A percentile compares a stretch with the other conserved stretches of the same genome.
phyloP scores from a whole-genome alignment of 495 filamentous ascomycete species.

The Cercophora sp. region DNA sequence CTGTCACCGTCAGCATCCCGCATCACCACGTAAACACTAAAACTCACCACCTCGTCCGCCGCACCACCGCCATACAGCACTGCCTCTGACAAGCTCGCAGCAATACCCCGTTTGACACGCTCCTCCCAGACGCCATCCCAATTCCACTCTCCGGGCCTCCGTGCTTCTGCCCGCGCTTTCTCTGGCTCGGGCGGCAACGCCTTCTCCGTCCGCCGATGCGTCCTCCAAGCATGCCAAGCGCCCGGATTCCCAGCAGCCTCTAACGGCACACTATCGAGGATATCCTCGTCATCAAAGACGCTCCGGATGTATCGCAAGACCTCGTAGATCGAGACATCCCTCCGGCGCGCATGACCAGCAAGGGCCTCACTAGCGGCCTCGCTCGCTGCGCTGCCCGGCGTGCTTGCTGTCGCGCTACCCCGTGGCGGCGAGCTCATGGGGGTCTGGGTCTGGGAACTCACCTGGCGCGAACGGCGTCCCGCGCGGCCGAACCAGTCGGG shows the following conservation, averaged over 20 bases:
- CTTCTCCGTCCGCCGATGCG: conserved; percentile 47
- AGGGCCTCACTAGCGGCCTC: background rate
- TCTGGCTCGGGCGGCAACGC: conserved; percentile 6
- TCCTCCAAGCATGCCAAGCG: conserved; percentile 86
- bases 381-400: conserved; percentile 32
- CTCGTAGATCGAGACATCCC: conserved; percentile 49
- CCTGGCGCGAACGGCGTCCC: conserved; percentile 28
- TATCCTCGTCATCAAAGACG: conserved; percentile 69
- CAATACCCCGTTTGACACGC: conserved; percentile 70
- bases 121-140: conserved; percentile 95
- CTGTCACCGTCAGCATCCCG: conserved; percentile 34
- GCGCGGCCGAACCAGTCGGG: conserved; percentile 73
- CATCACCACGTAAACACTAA: too few species aligned
- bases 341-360: conserved; percentile 10
- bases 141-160: conserved; percentile 76
- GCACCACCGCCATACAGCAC: conserved; percentile 65
- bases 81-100: conserved; percentile 69
- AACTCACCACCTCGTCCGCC: conserved; percentile 65
- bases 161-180: conserved; percentile 18
- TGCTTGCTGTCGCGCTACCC: conserved; percentile 16
- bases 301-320: conserved; percentile 77
- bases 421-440: conserved; percentile 28
- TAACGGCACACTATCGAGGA: conserved; percentile 74
- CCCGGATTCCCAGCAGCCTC: conserved; percentile 82
- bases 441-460: conserved; percentile 20